A percentile compares a stretch with the other conserved stretches of the same genome.
phyloP scores from a whole-genome alignment of 805 yeast species.

The Schwanniomyces sp. region DNA sequence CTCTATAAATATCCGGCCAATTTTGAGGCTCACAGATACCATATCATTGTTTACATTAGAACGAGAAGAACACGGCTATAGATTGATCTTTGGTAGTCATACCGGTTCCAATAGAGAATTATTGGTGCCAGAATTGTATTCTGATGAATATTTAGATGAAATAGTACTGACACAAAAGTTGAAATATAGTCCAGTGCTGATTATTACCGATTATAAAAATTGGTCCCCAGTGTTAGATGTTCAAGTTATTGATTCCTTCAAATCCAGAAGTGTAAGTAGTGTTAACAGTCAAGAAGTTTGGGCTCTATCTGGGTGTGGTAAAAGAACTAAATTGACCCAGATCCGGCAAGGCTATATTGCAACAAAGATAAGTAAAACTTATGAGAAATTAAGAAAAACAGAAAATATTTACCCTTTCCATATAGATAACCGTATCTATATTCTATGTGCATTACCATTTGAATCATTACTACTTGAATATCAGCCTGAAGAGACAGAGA shows the following conservation, averaged over 20 bases:
- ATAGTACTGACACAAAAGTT: constrained; percentile 3
- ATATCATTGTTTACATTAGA: constrained; percentile 34
- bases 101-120: constrained; percentile 39
- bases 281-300: constrained; percentile 40
- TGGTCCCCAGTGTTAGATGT: constrained; percentile 52
- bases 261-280: constrained; percentile 14
- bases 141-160: constrained; percentile 8
- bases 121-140: constrained; percentile 22
- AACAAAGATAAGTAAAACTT: constrained; percentile 20
- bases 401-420: constrained; percentile 15
- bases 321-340: constrained; percentile 30
- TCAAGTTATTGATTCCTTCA: constrained; percentile 28
- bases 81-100: constrained; percentile 40
- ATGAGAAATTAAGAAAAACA: constrained; percentile 31
- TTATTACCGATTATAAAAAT: constrained; percentile 33
- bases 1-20: constrained; percentile 20
- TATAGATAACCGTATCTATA: constrained; percentile 16
- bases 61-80: constrained; percentile 13
- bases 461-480: constrained; percentile 36
- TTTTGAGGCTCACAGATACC: constrained; percentile 35
- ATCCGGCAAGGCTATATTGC: constrained; percentile 33
- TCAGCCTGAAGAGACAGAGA: constrained; percentile 14
- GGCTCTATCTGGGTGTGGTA: constrained; percentile 39
- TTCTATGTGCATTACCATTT: constrained; percentile 39
- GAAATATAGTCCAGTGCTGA: constrained; percentile 20